These are phyloP conservation scores for Knufia fluminis DNA, from an alignment of 2,329 filamentous ascomycete genomes.

Conservation along the genomic window DNA sequence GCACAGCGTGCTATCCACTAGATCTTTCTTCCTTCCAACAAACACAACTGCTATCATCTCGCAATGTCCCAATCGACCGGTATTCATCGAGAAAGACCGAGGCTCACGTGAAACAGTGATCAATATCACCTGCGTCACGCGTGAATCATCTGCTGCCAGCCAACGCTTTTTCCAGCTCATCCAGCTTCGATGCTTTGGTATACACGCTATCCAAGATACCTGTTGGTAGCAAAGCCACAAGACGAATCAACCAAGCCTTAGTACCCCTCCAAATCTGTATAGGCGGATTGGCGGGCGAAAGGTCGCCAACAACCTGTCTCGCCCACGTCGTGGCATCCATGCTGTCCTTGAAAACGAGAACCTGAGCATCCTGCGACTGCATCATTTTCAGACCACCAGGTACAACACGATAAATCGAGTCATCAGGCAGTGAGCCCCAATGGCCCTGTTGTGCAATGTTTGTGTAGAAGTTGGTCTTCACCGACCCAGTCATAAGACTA, in stretches of 20 bases:
- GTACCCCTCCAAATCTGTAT: background rate
- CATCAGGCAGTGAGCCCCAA: background rate
- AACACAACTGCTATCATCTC: too few relatives aligned
- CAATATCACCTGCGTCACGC: background rate
- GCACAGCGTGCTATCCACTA: too few relatives aligned
- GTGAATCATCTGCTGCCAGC: background rate
- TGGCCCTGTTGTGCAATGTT: too few relatives aligned
- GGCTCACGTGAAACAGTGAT: background rate
- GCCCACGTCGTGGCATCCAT: background rate
- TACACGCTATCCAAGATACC: background rate
- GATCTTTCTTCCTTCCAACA: too few relatives aligned
- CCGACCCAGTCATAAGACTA: background rate
- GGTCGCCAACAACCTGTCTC: background rate
- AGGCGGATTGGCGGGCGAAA: background rate
- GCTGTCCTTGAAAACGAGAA: too few relatives aligned
- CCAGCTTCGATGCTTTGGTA: background rate
- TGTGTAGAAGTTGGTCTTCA: too few relatives aligned
- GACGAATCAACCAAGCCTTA: background rate
- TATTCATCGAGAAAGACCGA: background rate
- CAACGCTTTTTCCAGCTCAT: background rate
- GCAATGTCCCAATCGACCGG: too few relatives aligned
- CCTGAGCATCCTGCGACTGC: too few relatives aligned
- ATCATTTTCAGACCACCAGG: too few relatives aligned
- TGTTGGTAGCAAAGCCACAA: background rate
- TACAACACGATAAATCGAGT: background rate